phyloP scores from a whole-genome alignment of 2,329 filamentous ascomycete species.

The Beauveria bassiana region DNA sequence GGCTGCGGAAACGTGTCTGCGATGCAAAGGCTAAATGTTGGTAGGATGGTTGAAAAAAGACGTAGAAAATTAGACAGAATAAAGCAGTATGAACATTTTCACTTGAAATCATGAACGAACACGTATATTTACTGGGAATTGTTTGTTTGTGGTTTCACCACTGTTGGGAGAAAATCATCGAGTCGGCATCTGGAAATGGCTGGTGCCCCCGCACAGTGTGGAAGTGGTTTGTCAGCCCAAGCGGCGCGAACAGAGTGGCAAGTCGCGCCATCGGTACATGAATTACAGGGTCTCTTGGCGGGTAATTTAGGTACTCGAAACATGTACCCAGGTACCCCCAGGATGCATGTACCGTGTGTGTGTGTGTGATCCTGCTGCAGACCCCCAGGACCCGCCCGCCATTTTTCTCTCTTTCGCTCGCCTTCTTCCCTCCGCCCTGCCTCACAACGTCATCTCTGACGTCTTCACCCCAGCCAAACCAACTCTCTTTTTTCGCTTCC shows the following conservation, averaged over 20 bases:
- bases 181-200: background rate
- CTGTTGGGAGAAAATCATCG: background rate
- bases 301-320: no score
- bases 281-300: background rate
- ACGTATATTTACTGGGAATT: background rate
- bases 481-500: conserved; percentile 4
- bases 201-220: conserved; percentile 4
- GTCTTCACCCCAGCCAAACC: conserved; percentile 30
- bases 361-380: background rate
- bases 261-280: conserved; percentile 7
- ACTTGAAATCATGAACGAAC: background rate
- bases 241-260: background rate
- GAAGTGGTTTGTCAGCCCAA: conserved; percentile 2
- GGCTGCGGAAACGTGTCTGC: background rate
- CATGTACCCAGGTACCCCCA: no score
- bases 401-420: conserved; percentile 29
- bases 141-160: background rate
- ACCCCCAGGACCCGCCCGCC: conserved; percentile 2
- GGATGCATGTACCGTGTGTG: background rate
- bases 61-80: background rate
- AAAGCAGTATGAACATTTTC: background rate
- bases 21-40: background rate
- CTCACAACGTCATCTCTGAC: conserved; percentile 42
- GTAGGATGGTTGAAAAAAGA: background rate
- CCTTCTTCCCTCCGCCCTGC: conserved; percentile 20